Evolutionary conservation across 148 eudicot genomes (phyloP), one percentile per base, ranked within the genome.

Genomic region (Agrostemma githago): DNA sequence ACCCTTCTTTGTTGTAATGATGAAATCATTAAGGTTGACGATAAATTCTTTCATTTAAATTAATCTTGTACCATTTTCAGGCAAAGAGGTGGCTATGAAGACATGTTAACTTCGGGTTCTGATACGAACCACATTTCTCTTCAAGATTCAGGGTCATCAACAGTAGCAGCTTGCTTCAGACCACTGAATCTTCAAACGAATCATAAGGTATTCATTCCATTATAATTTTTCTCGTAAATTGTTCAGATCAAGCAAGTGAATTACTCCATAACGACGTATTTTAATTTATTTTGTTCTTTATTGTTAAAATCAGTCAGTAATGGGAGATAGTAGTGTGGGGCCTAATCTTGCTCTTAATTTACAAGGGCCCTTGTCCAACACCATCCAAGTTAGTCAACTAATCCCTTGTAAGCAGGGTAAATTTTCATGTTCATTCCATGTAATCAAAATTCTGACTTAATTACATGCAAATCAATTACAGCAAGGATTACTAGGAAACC

Each of bases 191-290:
- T 16, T 70, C 79, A 59, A 60, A 60, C 16, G 38, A 72, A 76
- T 66, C 63, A 58, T n/a, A 79, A 75, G 72, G 82, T 78, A 72
- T 19, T 17, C 10, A 43, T 21, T 62, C 3, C 6, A 69, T 26
- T 26, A 26, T 38, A 19, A n/a, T 48, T 65, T 65, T 38, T 65
- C 46, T 63, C 42, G 5, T 37, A 12, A 12, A 34, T 12, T 3
- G 0, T 20, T 61, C 26, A 26, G 40, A 20, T 16, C 43, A 38
- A 51, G 3, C 7, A 16, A 58, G 5, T 10, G 41, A 63, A 56
- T 56, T 11, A 15, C 38, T 48, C 9, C 11, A 48, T 9, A 8
- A 2, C 1, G 12, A 7, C 3, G 2, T 8, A 61, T 59, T 61
- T 17, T 61, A 3, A 20, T 20, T 20, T 26, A 26, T 2, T 61